Base-by-base conservation (phyloP, 257 asterid genomes). In the Rhazya stricta region DNA sequence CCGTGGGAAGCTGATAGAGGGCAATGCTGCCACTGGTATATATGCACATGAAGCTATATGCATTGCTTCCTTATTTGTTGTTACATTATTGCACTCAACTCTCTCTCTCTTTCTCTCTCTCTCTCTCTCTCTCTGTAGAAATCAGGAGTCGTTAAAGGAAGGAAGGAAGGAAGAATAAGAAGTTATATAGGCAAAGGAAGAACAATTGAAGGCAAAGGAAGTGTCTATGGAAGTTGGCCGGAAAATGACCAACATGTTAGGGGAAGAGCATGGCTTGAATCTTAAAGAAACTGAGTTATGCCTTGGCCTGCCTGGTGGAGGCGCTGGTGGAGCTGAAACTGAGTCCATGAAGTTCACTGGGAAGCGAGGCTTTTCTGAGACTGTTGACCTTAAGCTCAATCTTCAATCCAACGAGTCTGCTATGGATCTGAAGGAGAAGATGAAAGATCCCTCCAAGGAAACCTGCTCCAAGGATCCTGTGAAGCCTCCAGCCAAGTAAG, bases 401-500 rank as follows among this genome's bases (percentile, higher is more conserved):
- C 84, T 86, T 76, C 82, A 86, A 51, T 56, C 86, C 37, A 75
- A 68, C 68, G 84, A 76, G 11, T 67, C 84, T 50, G 25, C 80
- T 57, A 16, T 76, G 80, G 86, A 86, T 85, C 86, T 79, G 48
- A 84, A 84, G 78, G 89, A 80, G 15, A 81, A 76, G 79, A 81
- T 79, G 83, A 86, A 81, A 46, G 69, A 51, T 73, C 74, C 89
- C 29, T 41, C 72, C 37, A 78, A 65, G 36, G 85, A 86, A 25
- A 30, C 76, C 45, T 36, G 41, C 71, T 69, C 60, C 72, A 86
- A 86, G 54, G 86, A 86, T 76, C 54, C 80, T 5, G 58, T 80
- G 34, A 86, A 86, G 83, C 89, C 89, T 69, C 88, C 89, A 13
- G 83, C 89, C 79, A 86, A 86, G 89, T 86, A 81, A 81, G 79